Base-by-base conservation (phyloP, 495 filamentous ascomycete species). In the Tetracladium marchalianum region DNA sequence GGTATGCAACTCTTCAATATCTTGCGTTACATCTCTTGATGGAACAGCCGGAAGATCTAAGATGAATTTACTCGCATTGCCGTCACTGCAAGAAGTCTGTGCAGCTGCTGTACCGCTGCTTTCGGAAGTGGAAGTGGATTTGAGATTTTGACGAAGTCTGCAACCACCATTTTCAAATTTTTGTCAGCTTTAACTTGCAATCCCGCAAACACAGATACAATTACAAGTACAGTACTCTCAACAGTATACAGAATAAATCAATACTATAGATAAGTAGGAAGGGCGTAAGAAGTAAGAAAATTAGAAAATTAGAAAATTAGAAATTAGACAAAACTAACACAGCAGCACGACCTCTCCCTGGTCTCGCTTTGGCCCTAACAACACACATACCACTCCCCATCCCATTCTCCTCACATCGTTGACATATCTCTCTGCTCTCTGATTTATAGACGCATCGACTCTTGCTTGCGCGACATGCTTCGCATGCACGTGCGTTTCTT, bases 401-500 rank as follows among this genome's bases (percentile, higher is more conserved):
- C 18, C 51, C 51, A 36, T 7, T 54, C 16, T 35, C 24, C 24
- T 52, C 48, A 31, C 51, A 58, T 50, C 49, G 45, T 22, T 49
- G 46, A 42, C 55, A 58, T 10, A 50, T 36, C 5, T 34, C 45
- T 27, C 22, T n/a, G 5, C 34, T 11, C n/a, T 58, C 19, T 11
- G 17, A 31, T n/a, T 47, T 46, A 41, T 43, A 54, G 0, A 52
- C 41, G 31, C 55, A 58, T 5, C 51, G 47, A 36, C 51, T 58
- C 31, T 58, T 58, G 39, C 51, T 52, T 9, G 34, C 41, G 19
- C 55, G 35, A 31, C 55, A 58, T 6, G 43, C 46, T 24, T 58
- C 55, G 31, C 55, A 58, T n/a, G 55, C 55, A 16, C 45, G 43
- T 35, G 51, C 46, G 22, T 51, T 57, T n/a, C 54, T 46, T 22